A percentile compares a stretch with the other conserved stretches of the same genome.
Conservation (phyloP, 352 stramenopile genomes). For the Globisporangium iwayamae region DNA sequence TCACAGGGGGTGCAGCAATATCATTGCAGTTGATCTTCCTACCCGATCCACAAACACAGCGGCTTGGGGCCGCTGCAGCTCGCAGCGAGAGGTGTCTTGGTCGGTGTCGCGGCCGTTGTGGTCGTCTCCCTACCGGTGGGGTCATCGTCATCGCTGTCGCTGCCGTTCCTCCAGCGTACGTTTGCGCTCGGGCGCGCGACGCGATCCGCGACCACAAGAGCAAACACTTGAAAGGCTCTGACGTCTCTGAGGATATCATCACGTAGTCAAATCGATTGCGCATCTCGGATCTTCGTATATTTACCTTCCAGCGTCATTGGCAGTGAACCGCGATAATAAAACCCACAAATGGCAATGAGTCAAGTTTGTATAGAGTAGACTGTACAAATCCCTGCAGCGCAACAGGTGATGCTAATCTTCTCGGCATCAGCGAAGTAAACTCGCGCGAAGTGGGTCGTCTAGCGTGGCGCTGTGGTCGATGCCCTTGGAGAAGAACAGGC, state of each 20-base stretch:
- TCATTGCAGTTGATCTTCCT: no score
- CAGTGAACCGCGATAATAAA: not conserved
- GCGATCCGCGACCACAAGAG: not conserved
- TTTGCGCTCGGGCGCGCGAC: constrained; percentile 48
- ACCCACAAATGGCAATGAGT: not conserved
- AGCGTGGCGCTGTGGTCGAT: constrained; percentile 8
- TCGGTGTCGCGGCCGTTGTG: constrained; percentile 44
- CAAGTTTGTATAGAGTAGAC: not conserved
- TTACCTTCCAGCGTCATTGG: not conserved
- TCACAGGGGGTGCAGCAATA: no score
- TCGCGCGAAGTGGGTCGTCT: constrained; percentile 37
- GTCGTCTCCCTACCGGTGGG: constrained; percentile 35
- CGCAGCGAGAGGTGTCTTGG: constrained; percentile 61
- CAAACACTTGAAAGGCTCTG: not conserved
- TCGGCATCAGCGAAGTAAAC: constrained; percentile 31
- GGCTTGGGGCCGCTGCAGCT: constrained; percentile 31
- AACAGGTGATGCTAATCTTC: not conserved
- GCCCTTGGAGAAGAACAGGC: constrained; percentile 50
- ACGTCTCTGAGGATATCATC: not conserved
- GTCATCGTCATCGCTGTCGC: constrained; percentile 42
- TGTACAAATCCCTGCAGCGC: not conserved
- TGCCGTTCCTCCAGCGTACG: constrained; percentile 56
- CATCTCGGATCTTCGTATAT: not conserved
- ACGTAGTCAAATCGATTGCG: not conserved
- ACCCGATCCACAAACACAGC: no score